Evolutionary conservation across 345 rosid genomes (phyloP), one percentile per base, ranked within the genome.

Genomic region (Kernera saxatilis): DNA sequence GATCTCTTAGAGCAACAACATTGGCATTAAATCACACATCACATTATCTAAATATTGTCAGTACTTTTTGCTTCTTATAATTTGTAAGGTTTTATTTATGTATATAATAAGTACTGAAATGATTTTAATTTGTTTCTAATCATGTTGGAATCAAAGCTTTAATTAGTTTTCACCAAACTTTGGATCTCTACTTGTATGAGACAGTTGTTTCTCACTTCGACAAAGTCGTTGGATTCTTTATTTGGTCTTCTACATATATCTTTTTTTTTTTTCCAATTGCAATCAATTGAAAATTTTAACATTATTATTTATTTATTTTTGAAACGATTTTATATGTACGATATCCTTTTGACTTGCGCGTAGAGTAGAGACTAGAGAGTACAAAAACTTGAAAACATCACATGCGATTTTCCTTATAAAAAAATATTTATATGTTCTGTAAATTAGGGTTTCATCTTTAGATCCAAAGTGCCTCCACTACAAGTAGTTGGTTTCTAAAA

Each of bases 161-260:
- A 57, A 39, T 65, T 48, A 57, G 32, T 73, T n/a, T n/a, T n/a
- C n/a, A 56, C 60, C 67, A 55, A 65, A 67, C 72, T 65, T 74
- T 67, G 68, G 61, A 74, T 57, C 67, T 69, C 67, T 43, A 63
- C 32, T 65, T 66, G 61, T 74, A 57, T 67, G 61, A 67, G 67
- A 74, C 78, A 66, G 72, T 73, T 73, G 77, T 73, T 74, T 67
- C 78, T 49, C 73, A 67, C 78, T 74, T 39, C 30, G 36, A 67
- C 67, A 57, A 66, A 29, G 67, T 67, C 67, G 62, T 74, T 74
- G 72, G 70, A 29, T 72, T 52, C 52, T 64, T 27, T 22, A 56
- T 72, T 62, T n/a, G 17, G 37, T 72, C 41, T 64, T 37, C 65
- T 73, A 22, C 21, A n/a, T 21, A 41, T 3, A 37, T 25, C 8